Evolutionary conservation across 495 filamentous ascomycete genomes (phyloP), one percentile per base, ranked within the genome.

Genomic region (Amniculicola lignicola): DNA sequence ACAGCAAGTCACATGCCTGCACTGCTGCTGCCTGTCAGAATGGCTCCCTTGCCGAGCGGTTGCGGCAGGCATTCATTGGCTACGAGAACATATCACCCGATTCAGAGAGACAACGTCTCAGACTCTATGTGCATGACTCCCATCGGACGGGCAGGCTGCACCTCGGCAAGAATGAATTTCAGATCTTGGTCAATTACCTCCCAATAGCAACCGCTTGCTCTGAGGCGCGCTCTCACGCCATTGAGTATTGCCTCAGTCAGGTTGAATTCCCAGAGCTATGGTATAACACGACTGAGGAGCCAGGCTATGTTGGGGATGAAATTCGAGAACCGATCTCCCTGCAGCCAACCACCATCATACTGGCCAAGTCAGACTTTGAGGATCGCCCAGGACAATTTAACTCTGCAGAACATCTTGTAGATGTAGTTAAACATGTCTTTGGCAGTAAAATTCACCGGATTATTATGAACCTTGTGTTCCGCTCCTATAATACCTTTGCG

Each of bases 381-480:
- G 19, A 9, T 4, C 10, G 14, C 29, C 7, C 3, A 11, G 42
- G 7, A 21, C 11, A 5, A 21, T 45, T 45, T 14, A 25, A 14
- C 7, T 45, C 42, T 28, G 36, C 42, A 45, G 42, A 45, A 25
- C 42, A 39, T 45, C 42, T 45, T 45, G 42, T 45, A 21, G 42
- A 45, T 14, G 24, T 45, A 28, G 42, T 45, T 25, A 45, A 14
- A 14, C 42, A 25, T 25, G 22, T 45, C 42, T 45, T 45, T 28
- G 42, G 42, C 42, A 45, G 18, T 25, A 11, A 25, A 11, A 25
- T 45, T 15, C 22, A 45, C 11, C 42, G 42, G 29, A 45, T 45
- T 16, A 27, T 45, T 25, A 27, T 45, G 4, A 25, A 29, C 24
- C 29, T 15, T 5, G 25, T 21, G 42, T 2, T 28, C 19, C 22